These are phyloP conservation scores for Gossypium gossypioides DNA, from an alignment of 441 rosid species.

Conservation along the genomic window DNA sequence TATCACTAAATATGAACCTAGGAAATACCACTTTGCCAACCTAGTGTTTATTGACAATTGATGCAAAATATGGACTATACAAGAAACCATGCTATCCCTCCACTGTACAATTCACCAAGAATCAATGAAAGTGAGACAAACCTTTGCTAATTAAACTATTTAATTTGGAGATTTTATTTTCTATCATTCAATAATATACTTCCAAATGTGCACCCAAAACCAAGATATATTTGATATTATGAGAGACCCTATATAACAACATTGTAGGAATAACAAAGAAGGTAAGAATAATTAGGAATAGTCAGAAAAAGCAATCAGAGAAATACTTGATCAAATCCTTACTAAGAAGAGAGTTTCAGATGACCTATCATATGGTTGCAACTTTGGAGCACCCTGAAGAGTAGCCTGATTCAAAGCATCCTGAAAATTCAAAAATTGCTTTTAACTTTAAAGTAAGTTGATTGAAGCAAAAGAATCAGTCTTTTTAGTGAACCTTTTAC, in stretches of 20 bases:
- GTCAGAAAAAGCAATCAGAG: background rate
- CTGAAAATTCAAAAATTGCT: slow-evolving; percentile 21
- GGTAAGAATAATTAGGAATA: background rate
- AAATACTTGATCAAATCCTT: slow-evolving; percentile 13
- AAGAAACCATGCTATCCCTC: background rate
- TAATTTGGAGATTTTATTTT: background rate
- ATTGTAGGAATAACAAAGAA: slow-evolving; percentile 1
- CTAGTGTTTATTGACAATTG: background rate
- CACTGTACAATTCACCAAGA: background rate
- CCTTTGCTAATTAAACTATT: background rate
- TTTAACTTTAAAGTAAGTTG: slow-evolving; percentile 11
- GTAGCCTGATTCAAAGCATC: slow-evolving; percentile 34
- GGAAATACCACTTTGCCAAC: background rate
- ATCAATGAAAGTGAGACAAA: background rate
- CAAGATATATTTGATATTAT: background rate
- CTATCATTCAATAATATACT: background rate
- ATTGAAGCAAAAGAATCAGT: slow-evolving; percentile 4
- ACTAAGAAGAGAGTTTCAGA: slow-evolving; percentile 81
- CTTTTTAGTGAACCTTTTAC: background rate
- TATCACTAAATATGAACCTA: background rate
- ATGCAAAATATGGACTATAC: background rate
- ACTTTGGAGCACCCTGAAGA: slow-evolving; percentile 52
- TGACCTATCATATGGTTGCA: slow-evolving; percentile 78
- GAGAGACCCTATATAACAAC: background rate
- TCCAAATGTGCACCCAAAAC: background rate